Conservation (phyloP, 257 asterid genomes). For the Solanum phureja region DNA sequence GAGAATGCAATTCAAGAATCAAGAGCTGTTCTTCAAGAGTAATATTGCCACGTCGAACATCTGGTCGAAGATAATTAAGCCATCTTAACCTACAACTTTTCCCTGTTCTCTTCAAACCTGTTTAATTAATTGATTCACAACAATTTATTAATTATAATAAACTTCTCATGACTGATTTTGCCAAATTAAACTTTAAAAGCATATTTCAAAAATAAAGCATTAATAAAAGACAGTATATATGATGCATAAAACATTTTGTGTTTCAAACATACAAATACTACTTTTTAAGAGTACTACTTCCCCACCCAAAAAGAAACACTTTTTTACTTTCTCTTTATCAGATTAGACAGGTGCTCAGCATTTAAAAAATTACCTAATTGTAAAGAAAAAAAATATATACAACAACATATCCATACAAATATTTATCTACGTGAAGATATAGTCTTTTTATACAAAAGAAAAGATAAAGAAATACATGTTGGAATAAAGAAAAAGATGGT, state of each 20-base stretch:
- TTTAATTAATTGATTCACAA: neutral
- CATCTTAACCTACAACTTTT: slow-evolving; percentile 79
- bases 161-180: neutral
- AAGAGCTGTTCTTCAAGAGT: slow-evolving; percentile 79
- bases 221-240: neutral
- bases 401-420: neutral
- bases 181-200: neutral
- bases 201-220: neutral
- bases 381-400: neutral
- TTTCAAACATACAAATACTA: neutral
- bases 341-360: neutral
- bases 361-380: neutral
- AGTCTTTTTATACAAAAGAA: neutral
- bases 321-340: neutral
- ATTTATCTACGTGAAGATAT: neutral
- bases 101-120: slow-evolving; percentile 72
- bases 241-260: neutral
- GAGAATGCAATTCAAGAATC: slow-evolving; percentile 85
- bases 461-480: neutral
- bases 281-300: neutral
- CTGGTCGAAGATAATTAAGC: slow-evolving; percentile 78
- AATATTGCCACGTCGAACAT: slow-evolving; percentile 86
- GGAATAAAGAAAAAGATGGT: neutral
- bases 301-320: neutral
- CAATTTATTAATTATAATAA: neutral